Base-by-base conservation (phyloP, 1,139 yeast species). In the Hemisphaericaspora lyxosophila region DNA sequence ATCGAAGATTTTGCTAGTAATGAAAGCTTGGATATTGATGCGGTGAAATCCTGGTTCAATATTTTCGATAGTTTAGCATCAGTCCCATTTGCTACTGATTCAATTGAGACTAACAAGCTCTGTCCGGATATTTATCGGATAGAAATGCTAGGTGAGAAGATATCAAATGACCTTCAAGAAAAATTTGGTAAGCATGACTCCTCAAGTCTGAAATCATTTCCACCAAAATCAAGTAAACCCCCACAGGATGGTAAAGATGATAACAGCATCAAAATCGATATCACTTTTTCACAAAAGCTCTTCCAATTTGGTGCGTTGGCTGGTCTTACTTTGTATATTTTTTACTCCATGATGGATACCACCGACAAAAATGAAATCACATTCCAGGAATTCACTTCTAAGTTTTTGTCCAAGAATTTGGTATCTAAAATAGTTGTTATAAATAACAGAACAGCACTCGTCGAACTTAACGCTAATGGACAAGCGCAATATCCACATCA, bases 361-460 rank as follows among this genome's bases (percentile, higher is more conserved):
- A 63, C 60, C 5, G 33, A 48, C 25, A 47, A 53, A 31, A 57
- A 56, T 32, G 74, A 70, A 48, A 60, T 70, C 35, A 60, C 73
- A 5, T 71, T 71, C 64, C 77, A 71, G 50, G 70, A 70, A 38
- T 70, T 71, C 48, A 59, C 68, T 7, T 51, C 73, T 8, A 60
- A 65, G 36, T 69, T 64, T 47, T 64, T 71, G 48, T 59, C 62
- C 38, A 67, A 66, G 44, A 67, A 67, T 31, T 51, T 63, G 27
- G 76, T 71, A 6, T 48, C 61, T 5, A 60, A 51, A 40, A 50
- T 71, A 29, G 54, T 65, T 12, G 73, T 71, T 27, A 62, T 67
- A 9, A 70, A 70, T 49, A 67, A 67, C 42, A 59, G 58, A 44
- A 62, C 62, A 15, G 76, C 70, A 5, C 45, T 57, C 18, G 47